These are phyloP conservation scores for Leccinellum rugosiceps DNA, from an alignment of 768 basidiomycete species.

Conservation along the genomic window DNA sequence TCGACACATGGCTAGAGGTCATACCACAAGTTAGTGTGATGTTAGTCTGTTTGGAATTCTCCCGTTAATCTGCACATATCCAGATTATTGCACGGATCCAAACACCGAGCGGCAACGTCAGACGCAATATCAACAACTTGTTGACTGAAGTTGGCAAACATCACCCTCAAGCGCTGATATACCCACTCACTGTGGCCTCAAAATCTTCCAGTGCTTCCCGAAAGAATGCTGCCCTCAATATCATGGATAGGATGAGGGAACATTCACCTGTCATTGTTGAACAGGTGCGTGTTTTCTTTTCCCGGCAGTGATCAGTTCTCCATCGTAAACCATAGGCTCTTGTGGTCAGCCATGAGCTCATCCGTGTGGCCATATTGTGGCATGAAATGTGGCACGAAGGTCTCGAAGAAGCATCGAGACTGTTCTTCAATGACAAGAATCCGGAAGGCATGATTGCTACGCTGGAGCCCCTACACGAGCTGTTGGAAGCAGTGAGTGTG, in stretches of 20 bases:
- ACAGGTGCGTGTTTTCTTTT: slow-evolving; percentile 50
- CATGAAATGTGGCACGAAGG: slow-evolving; percentile 99
- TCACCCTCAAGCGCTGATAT: slow-evolving; percentile 96
- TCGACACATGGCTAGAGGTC: slow-evolving; percentile 98
- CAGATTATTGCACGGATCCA: slow-evolving; percentile 99
- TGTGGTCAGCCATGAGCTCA: slow-evolving; percentile 89
- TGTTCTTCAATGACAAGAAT: slow-evolving; percentile 97
- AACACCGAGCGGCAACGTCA: slow-evolving; percentile 83
- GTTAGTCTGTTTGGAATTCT: background rate
- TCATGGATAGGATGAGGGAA: slow-evolving; percentile 92
- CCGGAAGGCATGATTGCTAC: slow-evolving; percentile 95
- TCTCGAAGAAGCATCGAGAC: slow-evolving; percentile 92
- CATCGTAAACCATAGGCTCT: slow-evolving; percentile 50
- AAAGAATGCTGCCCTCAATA: slow-evolving; percentile 75
- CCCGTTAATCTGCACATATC: background rate
- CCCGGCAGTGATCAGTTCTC: background rate
- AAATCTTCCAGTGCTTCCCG: slow-evolving; percentile 87
- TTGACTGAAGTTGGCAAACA: slow-evolving; percentile 92
- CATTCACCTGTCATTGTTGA: slow-evolving; percentile 85
- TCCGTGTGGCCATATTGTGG: slow-evolving; percentile 97
- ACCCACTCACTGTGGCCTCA: slow-evolving; percentile 92
- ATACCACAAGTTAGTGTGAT: slow-evolving; percentile 78
- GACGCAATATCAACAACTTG: slow-evolving; percentile 84
- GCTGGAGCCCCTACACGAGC: slow-evolving; percentile 88
- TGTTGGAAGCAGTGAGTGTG: slow-evolving; percentile 75